Conservation (phyloP, 1,284 basidiomycete species). For the Cryptococcus hybrid region DNA sequence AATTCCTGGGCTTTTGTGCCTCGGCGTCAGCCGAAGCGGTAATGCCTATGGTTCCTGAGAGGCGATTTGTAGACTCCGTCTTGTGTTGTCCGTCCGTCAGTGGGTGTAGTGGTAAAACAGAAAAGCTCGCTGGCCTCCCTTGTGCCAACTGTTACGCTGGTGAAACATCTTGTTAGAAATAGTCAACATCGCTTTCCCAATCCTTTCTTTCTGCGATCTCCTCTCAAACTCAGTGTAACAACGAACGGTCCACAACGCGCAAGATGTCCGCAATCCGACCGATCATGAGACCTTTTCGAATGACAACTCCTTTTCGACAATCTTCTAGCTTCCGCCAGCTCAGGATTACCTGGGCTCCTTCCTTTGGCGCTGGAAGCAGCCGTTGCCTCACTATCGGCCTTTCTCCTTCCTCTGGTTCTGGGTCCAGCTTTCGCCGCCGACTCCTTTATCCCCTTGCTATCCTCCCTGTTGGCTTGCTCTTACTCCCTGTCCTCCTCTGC, state of each 20-base stretch:
- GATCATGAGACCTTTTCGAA: not conserved
- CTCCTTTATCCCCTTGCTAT: not conserved
- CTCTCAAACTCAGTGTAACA: too few relatives aligned
- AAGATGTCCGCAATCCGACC: not conserved
- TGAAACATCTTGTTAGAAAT: too few relatives aligned
- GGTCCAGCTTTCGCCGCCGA: not conserved
- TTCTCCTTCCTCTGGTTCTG: not conserved
- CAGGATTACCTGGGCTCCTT: not conserved
- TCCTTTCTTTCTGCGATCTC: not conserved
- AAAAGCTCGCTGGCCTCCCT: not conserved
- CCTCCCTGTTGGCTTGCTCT: not conserved
- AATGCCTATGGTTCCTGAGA: not conserved
- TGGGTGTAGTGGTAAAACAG: not conserved
- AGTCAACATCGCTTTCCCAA: not conserved
- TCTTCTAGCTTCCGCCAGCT: not conserved
- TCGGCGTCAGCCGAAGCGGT: not conserved
- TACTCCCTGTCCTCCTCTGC: not conserved
- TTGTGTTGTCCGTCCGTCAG: too few relatives aligned
- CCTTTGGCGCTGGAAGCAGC: not conserved
- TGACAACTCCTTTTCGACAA: not conserved
- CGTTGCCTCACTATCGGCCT: not conserved
- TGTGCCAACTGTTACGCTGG: too few relatives aligned
- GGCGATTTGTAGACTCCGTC: not conserved
- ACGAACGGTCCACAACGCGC: too few relatives aligned
- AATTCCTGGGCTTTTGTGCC: too few relatives aligned